Evolutionary conservation across 2,329 filamentous ascomycete species (phyloP).

Genomic region (Epichloe sylvatica): DNA sequence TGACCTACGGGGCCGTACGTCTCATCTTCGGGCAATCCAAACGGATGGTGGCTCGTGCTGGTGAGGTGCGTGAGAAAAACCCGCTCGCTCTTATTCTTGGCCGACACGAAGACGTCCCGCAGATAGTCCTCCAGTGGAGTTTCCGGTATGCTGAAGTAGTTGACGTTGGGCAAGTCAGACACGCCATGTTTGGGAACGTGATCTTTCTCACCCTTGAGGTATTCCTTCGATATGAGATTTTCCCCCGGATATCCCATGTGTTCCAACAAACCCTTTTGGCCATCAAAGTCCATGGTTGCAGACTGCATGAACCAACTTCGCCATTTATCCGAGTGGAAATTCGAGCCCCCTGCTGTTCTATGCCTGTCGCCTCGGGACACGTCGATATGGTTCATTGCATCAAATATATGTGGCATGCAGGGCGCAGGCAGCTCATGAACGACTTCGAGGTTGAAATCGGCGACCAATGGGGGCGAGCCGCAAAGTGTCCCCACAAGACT

Average conservation of each 20-base stretch:
- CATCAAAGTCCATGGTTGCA: slow-evolving; percentile 19
- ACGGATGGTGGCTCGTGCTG: slow-evolving; percentile 22
- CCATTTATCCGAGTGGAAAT: slow-evolving; percentile 17
- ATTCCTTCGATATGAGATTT: slow-evolving; percentile 16
- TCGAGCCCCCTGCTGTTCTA: slow-evolving; percentile 1
- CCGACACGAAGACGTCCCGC: slow-evolving; percentile 17
- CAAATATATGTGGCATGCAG: slow-evolving; percentile 27
- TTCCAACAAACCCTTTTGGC: slow-evolving; percentile 14
- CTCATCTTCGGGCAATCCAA: slow-evolving; percentile 16
- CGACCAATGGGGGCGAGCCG: slow-evolving; percentile 26
- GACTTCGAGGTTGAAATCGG: slow-evolving; percentile 29
- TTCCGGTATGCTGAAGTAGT: slow-evolving; percentile 22
- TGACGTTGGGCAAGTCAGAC: slow-evolving; percentile 17
- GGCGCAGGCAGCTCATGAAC: slow-evolving; percentile 29
- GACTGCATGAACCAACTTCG: slow-evolving; percentile 19
- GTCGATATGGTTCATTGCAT: slow-evolving; percentile 16
- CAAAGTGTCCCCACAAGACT: slow-evolving; percentile 28
- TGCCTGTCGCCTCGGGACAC: slow-evolving; percentile 7
- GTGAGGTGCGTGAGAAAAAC: slow-evolving; percentile 22
- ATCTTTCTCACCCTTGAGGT: slow-evolving; percentile 14
- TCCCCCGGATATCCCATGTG: slow-evolving; percentile 16
- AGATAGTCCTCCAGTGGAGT: slow-evolving; percentile 19
- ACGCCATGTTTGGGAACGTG: slow-evolving; percentile 15
- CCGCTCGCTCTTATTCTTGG: slow-evolving; percentile 17
- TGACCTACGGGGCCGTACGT: slow-evolving; percentile 14